Evolutionary conservation across 2,329 filamentous ascomycete genomes (phyloP).

Genomic region (Thielaviopsis musarum): DNA sequence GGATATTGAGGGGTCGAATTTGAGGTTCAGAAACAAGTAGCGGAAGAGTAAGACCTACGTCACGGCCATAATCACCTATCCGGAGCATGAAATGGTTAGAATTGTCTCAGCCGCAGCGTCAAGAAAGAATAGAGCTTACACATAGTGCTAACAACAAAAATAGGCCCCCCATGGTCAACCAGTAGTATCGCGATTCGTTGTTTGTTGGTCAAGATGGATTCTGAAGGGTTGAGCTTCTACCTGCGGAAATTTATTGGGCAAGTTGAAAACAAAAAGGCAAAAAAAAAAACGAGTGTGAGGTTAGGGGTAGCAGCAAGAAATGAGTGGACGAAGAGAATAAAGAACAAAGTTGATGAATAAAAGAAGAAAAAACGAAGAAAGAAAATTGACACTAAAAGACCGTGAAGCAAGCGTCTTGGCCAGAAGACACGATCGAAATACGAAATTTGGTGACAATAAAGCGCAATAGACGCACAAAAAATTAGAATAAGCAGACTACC

Average conservation of each 20-base stretch:
- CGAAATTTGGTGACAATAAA: background rate
- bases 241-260: background rate
- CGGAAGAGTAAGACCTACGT: slow-evolving; percentile 27
- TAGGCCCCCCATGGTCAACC: slow-evolving; percentile 23
- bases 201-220: background rate
- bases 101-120: background rate
- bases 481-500: background rate
- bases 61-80: slow-evolving; percentile 39
- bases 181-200: background rate
- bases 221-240: background rate
- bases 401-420: background rate
- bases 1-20: slow-evolving; percentile 11
- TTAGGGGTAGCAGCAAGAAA: background rate
- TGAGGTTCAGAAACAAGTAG: slow-evolving; percentile 5
- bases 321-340: background rate
- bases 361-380: background rate
- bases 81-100: background rate
- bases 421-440: background rate
- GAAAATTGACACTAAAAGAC: background rate
- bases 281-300: background rate
- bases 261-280: background rate
- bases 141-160: slow-evolving; percentile 25
- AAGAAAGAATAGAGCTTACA: slow-evolving; percentile 18
- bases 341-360: background rate
- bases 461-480: background rate